These are phyloP conservation scores for Astrothelium subdiscretum DNA, from an alignment of 495 filamentous ascomycete genomes.

Conservation along the genomic window DNA sequence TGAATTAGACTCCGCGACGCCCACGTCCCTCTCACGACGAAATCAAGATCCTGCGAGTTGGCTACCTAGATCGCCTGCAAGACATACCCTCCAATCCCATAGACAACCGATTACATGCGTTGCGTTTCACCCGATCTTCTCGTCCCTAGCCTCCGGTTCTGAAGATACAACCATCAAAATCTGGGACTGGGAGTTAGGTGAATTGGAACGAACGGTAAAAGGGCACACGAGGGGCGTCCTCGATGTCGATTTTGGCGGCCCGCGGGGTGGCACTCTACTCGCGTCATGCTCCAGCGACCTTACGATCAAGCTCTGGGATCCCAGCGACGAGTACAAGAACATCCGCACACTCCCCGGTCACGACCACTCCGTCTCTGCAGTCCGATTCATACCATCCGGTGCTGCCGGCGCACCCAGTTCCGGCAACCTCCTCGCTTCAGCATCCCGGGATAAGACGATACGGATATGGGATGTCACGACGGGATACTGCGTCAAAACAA, in stretches of 20 bases:
- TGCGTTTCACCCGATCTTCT: slow-evolving; percentile 91
- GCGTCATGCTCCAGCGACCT: slow-evolving; percentile 85
- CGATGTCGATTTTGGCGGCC: slow-evolving; percentile 87
- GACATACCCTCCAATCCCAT: slow-evolving; percentile 78
- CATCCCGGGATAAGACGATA: slow-evolving; percentile 70
- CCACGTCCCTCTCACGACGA: slow-evolving; percentile 56
- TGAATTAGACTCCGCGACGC: slow-evolving; percentile 78
- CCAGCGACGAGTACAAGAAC: slow-evolving; percentile 88
- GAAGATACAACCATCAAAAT: slow-evolving; percentile 86
- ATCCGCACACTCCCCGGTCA: slow-evolving; percentile 87
- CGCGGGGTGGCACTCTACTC: slow-evolving; percentile 70
- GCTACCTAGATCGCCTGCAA: slow-evolving; percentile 70
- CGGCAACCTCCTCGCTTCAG: slow-evolving; percentile 70
- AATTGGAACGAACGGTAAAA: slow-evolving; percentile 83
- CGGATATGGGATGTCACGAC: slow-evolving; percentile 89
- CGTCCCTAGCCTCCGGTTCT: slow-evolving; percentile 81
- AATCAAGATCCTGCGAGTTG: slow-evolving; percentile 80
- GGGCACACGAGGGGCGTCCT: slow-evolving; percentile 85
- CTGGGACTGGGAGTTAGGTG: slow-evolving; percentile 96
- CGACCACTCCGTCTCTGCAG: slow-evolving; percentile 79
- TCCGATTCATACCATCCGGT: slow-evolving; percentile 80
- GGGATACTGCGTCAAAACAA: slow-evolving; percentile 80
- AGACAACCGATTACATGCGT: slow-evolving; percentile 72
- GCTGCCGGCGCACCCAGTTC: slow-evolving; percentile 49
- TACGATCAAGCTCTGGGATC: slow-evolving; percentile 95